phyloP scores from a whole-genome alignment of 2,329 filamentous ascomycete genomes.

The Phialemonium atrogriseum region DNA sequence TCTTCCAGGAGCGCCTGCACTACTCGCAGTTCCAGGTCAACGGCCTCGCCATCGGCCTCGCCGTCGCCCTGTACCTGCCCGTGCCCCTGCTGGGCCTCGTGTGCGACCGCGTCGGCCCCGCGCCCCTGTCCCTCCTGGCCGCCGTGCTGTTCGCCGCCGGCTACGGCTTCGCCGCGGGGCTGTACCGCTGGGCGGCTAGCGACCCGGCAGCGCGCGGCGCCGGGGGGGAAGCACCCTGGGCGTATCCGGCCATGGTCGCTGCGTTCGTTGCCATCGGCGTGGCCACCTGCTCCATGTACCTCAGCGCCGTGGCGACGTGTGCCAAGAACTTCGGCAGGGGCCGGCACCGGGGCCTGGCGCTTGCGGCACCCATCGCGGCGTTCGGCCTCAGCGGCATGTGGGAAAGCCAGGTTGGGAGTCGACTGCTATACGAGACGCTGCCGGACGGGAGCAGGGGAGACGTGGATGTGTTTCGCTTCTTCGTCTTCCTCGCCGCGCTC shows the following conservation, averaged over 20 bases:
- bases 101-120: conserved; percentile 81
- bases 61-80: conserved; percentile 84
- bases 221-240: conserved; percentile 41
- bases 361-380: conserved; percentile 83
- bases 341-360: conserved; percentile 76
- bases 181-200: conserved; percentile 55
- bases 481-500: conserved; percentile 72
- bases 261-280: conserved; percentile 78
- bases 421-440: conserved; percentile 62
- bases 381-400: conserved; percentile 95
- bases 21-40: conserved; percentile 94
- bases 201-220: too few species aligned
- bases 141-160: conserved; percentile 69
- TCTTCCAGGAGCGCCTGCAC: conserved; percentile 77
- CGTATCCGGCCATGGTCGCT: conserved; percentile 75
- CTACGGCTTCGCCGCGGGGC: conserved; percentile 73
- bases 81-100: conserved; percentile 84
- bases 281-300: conserved; percentile 82
- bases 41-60: conserved; percentile 25
- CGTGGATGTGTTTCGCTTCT: conserved; percentile 75
- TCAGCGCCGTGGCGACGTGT: conserved; percentile 85
- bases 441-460: conserved; percentile 56
- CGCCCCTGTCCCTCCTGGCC: conserved; percentile 65
- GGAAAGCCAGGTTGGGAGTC: conserved; percentile 80
- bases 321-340: conserved; percentile 96